Conservation (phyloP, 129 eudicot species). For the Artemisia argyi region DNA sequence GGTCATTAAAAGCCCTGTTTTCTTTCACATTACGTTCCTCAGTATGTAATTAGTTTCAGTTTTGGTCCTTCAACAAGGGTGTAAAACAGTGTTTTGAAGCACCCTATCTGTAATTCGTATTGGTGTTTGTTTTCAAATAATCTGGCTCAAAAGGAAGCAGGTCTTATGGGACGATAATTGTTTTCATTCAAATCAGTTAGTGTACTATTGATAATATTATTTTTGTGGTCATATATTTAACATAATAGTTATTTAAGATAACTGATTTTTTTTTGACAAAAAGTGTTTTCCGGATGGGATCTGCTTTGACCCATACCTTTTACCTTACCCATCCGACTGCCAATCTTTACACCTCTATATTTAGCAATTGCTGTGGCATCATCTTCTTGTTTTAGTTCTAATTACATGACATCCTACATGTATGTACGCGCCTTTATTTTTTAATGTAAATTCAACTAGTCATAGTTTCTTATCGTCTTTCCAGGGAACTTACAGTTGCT, state of each 20-base stretch:
- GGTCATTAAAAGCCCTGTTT: too few species aligned
- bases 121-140: too few species aligned
- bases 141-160: neutral
- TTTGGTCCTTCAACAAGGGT: too few species aligned
- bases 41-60: too few species aligned
- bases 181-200: neutral
- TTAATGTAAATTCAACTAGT: neutral
- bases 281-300: too few species aligned
- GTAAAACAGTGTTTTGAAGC: too few species aligned
- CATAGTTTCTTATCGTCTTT: neutral
- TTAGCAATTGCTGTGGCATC: neutral
- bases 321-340: neutral
- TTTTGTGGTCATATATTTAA: neutral
- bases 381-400: constrained; percentile 8
- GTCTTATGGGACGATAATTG: neutral
- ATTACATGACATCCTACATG: neutral
- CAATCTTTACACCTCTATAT: neutral
- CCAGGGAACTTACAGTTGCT: constrained; percentile 65
- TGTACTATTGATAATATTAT: neutral
- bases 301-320: too few species aligned
- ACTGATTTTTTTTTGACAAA: too few species aligned
- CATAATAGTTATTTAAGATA: neutral
- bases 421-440: neutral
- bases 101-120: too few species aligned
- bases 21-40: too few species aligned